These are phyloP conservation scores for Psophocarpus tetragonolobus DNA, from an alignment of 306 rosid species.

Conservation along the genomic window DNA sequence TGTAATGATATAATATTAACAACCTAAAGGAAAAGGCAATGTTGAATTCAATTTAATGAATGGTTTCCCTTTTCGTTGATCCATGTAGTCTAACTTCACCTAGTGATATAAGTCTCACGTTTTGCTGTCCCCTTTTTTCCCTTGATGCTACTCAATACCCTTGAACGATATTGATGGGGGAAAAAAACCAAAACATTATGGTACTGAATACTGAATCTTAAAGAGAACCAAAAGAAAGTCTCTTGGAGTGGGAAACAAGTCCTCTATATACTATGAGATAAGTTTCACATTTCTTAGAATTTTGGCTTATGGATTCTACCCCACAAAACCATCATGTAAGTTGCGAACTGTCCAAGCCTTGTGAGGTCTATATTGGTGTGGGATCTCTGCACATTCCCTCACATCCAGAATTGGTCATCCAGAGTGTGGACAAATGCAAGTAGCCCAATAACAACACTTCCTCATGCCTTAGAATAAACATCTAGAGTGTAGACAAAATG, in stretches of 20 bases:
- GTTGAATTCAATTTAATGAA: neutral
- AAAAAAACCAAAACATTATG: neutral
- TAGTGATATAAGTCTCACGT: too few relatives aligned
- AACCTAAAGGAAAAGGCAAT: neutral
- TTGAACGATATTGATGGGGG: neutral
- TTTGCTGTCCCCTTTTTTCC: too few relatives aligned
- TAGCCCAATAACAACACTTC: neutral
- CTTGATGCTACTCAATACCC: neutral
- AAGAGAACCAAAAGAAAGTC: neutral
- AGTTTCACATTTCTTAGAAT: neutral
- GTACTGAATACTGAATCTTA: neutral
- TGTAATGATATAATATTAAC: neutral
- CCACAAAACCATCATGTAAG: neutral
- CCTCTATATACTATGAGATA: neutral
- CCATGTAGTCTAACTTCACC: neutral
- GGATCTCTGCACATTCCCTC: neutral
- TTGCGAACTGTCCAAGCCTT: neutral
- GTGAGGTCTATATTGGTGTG: neutral
- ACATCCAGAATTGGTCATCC: neutral
- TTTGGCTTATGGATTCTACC: neutral
- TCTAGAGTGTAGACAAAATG: neutral
- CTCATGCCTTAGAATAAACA: neutral
- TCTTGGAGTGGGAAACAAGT: slow-evolving; percentile 9
- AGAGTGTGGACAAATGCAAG: too few relatives aligned
- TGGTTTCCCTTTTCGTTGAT: neutral